Conservation (phyloP, 805 yeast genomes). For the Nakazawaea wyomingensis region DNA sequence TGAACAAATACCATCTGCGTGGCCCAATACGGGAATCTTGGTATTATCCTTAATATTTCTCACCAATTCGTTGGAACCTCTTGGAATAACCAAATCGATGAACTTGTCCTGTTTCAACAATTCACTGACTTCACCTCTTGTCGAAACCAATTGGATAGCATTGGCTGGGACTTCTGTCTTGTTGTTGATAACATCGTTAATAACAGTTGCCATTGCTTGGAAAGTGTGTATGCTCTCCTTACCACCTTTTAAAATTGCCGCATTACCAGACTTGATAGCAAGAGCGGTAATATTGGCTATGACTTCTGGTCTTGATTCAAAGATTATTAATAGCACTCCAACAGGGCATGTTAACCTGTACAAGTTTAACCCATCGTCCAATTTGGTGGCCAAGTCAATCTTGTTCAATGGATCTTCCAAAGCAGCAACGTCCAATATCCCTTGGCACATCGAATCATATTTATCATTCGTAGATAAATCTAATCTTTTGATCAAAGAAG, state of each 20-base stretch:
- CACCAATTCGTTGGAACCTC: constrained; percentile 95
- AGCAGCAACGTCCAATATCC: constrained; percentile 84
- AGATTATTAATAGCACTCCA: constrained; percentile 87
- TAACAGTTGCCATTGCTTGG: constrained; percentile 69
- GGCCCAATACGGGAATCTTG: constrained; percentile 95
- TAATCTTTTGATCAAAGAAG: constrained; percentile 74
- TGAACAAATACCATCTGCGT: constrained; percentile 97
- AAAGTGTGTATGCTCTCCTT: constrained; percentile 88
- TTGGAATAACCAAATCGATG: constrained; percentile 93
- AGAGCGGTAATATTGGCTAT: constrained; percentile 95
- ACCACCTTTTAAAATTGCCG: constrained; percentile 97
- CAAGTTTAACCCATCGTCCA: constrained; percentile 85
- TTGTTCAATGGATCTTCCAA: constrained; percentile 93
- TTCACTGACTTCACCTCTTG: constrained; percentile 87
- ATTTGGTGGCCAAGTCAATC: constrained; percentile 70
- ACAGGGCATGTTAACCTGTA: constrained; percentile 89
- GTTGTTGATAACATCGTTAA: constrained; percentile 48
- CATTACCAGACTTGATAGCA: constrained; percentile 93
- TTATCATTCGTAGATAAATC: constrained; percentile 81
- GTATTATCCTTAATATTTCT: constrained; percentile 80
- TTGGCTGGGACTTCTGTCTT: constrained; percentile 71
- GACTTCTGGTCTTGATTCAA: constrained; percentile 96
- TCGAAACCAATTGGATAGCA: constrained; percentile 81
- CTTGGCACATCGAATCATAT: constrained; percentile 91
- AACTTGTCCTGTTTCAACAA: constrained; percentile 79